Evolutionary conservation across 169 alveolate genomes (phyloP).

Genomic region (Fabrea salina): DNA sequence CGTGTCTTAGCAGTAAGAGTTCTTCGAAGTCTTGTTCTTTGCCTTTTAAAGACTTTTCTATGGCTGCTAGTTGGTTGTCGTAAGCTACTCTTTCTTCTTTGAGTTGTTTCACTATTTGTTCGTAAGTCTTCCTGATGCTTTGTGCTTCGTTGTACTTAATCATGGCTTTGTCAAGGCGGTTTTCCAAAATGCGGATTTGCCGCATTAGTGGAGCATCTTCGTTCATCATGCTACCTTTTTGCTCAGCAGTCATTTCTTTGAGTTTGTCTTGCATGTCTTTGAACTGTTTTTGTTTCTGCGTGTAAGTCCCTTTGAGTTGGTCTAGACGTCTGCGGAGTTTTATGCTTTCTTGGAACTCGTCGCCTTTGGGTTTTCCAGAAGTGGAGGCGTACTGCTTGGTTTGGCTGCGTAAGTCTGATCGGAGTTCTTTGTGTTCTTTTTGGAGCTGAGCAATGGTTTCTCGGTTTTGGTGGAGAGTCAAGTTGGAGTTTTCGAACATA

Average conservation of each 20-base stretch:
- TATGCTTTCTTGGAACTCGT: conserved; percentile 55
- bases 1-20: conserved; percentile 79
- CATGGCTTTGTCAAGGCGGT: conserved; percentile 87
- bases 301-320: conserved; percentile 61
- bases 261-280: conserved; percentile 65
- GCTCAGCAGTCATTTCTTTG: conserved; percentile 67
- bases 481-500: conserved; percentile 74
- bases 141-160: conserved; percentile 87
- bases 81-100: conserved; percentile 90
- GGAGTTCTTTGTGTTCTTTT: conserved; percentile 73
- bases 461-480: conserved; percentile 77
- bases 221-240: conserved; percentile 58
- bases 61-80: conserved; percentile 88
- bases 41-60: conserved; percentile 81
- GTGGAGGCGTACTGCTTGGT: conserved; percentile 52
- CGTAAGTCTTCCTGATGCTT: conserved; percentile 83
- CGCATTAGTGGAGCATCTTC: conserved; percentile 85
- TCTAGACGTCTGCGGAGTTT: conserved; percentile 42
- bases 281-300: conserved; percentile 53
- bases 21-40: conserved; percentile 89
- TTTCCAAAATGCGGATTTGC: conserved; percentile 86
- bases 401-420: conserved; percentile 43
- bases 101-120: conserved; percentile 74
- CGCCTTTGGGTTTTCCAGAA: conserved; percentile 53
- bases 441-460: conserved; percentile 77